Base-by-base conservation (phyloP, 192 early-diverging fungal genomes). In the Gonapodya prolifera region DNA sequence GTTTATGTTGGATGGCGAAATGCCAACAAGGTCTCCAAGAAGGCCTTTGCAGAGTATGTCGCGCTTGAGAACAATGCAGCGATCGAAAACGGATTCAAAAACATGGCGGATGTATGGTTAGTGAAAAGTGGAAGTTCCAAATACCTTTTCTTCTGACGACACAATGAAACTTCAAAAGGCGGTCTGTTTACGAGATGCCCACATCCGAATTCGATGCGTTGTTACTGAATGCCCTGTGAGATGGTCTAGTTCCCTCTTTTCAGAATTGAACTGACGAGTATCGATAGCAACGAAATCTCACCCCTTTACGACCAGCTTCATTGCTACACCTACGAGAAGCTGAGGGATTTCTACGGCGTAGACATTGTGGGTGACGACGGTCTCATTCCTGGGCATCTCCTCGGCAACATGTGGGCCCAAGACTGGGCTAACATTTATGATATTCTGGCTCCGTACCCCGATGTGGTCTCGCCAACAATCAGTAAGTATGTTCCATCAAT, bases 321-420 rank as follows among this genome's bases (percentile, higher is more conserved):
- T 75, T 83, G 82, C 80, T 82, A 83, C 70, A 69, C 78, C 13
- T 36, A 69, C 28, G 35, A 32, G 35, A 81, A 83, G 76, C 73
- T 83, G 34, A 2, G 18, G 13, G 77, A 35, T 0, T 2, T 74
- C 33, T 83, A 83, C 35, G 82, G 80, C 18, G 33, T 31, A 13
- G 73, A 1, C 8, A 16, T 76, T 17, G 34, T 81, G 29, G n/a
- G 23, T 0, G 61, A 78, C 1, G 80, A 79, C 35, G 73, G 35
- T 16, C 34, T 73, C 30, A 83, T 83, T 17, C 80, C 80, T 28
- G 82, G 77, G 28, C 82, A 83, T 31, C 8, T 83, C 28, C 45
- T 83, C 28, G 75, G 82, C 0, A 83, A 83, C 80, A 83, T 83
- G 82, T 83, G 82, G 82, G 34, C 80, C 1, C 82, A 83, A 75